Evolutionary conservation across 2,329 filamentous ascomycete genomes (phyloP), one percentile per base, ranked within the genome.

Genomic region (Fusarium sp.): DNA sequence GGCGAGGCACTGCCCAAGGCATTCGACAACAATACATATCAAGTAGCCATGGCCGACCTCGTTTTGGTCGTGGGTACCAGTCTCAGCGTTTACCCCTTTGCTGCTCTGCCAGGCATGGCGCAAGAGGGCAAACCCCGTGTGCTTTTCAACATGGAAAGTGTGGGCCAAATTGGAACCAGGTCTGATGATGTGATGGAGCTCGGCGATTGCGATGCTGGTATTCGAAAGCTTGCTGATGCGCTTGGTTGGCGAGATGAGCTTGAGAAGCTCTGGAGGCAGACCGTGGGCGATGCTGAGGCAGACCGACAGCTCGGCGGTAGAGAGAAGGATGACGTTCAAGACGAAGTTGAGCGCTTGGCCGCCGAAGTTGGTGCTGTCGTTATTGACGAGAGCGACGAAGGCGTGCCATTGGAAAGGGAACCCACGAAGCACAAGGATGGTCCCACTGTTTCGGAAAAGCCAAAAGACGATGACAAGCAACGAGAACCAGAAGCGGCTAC

Each of bases 41-140:
- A 92, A 18, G 88, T 90, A 0, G 83, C 83, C 4, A 83, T 88
- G 77, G 93, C 94, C 1, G 94, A 98, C 79, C 83, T 98, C 6
- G 89, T 92, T 47, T 92, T 98, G 59, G 88, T 98, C 28, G 91
- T 98, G 85, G 96, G 96, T 5, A 98, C 96, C 0, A 98, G 94
- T 78, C 83, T 98, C 67, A 90, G 87, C 1, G 96, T 98, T 5
- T 93, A 95, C 72, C 96, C 96, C 0, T 99, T 99, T 81, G 94
- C 96, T 4, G 90, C 90, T 52, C 84, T 98, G 56, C 95, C 96
- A 0, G 84, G 88, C 20, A 84, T 92, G 74, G 91, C 90, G 28
- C 78, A 81, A 6, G 86, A 91, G 3, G 86, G 85, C 2, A 89
- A 89, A 7, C 96, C 96, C 2, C 89, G 96, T 15, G 84, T 99